phyloP scores from a whole-genome alignment of 768 basidiomycete species.

The Termitomyces sp. region DNA sequence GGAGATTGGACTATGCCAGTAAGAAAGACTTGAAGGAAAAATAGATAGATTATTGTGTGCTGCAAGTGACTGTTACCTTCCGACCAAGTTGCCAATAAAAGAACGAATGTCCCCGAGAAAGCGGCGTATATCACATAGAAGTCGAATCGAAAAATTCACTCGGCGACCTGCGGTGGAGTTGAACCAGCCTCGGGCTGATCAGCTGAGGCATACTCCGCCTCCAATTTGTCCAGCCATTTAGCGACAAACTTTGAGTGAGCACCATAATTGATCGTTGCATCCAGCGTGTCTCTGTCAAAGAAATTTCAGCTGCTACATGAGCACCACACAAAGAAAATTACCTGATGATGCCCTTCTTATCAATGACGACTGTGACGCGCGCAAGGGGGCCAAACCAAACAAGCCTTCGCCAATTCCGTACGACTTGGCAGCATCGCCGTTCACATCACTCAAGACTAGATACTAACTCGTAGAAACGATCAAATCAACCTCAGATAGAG shows the following conservation, averaged over 20 bases:
- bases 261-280: slow-evolving; percentile 57
- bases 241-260: slow-evolving; percentile 72
- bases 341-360: slow-evolving; percentile 65
- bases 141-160: not conserved
- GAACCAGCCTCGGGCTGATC: not conserved
- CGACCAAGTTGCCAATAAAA: not conserved
- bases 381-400: slow-evolving; percentile 58
- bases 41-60: not conserved
- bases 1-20: not conserved
- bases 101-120: not conserved
- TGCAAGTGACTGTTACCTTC: not conserved
- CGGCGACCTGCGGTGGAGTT: not conserved
- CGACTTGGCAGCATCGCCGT: slow-evolving; percentile 57
- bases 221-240: slow-evolving; percentile 53
- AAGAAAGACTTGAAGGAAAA: not conserved
- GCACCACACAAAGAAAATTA: slow-evolving; percentile 25
- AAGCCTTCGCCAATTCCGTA: slow-evolving; percentile 68
- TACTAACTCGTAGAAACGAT: slow-evolving; percentile 42
- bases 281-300: slow-evolving; percentile 49
- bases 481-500: too few species aligned
- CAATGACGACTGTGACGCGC: slow-evolving; percentile 76
- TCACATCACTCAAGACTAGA: slow-evolving; percentile 72
- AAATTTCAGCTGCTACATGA: not conserved
- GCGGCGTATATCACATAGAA: not conserved
- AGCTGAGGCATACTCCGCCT: slow-evolving; percentile 12